Evolutionary conservation across 345 rosid species (phyloP).

Genomic region (Angophora floribunda): DNA sequence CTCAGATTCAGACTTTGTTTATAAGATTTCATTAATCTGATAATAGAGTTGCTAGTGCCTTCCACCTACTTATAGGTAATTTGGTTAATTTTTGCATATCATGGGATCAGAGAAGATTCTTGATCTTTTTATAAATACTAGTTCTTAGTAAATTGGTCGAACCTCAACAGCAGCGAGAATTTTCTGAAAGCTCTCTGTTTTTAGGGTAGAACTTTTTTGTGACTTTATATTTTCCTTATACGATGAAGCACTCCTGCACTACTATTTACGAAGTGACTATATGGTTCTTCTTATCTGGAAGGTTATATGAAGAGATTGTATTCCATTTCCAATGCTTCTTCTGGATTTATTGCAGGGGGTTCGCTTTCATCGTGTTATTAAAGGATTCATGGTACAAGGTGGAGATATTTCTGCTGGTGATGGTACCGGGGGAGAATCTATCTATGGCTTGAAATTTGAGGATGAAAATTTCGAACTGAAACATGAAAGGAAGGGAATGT

Average conservation of each 20-base stretch:
- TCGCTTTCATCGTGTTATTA: conserved; percentile 71
- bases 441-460: conserved; percentile 81
- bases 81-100: background rate
- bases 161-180: background rate
- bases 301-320: background rate
- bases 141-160: background rate
- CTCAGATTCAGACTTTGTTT: background rate
- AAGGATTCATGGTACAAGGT: conserved; percentile 89
- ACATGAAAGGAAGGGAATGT: conserved; percentile 94
- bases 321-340: background rate
- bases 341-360: conserved; percentile 46
- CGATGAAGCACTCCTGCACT: background rate
- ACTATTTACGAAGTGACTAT: background rate
- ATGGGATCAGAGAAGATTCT: background rate
- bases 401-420: conserved; percentile 90
- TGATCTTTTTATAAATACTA: background rate
- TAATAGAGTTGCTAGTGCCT: background rate
- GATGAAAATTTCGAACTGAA: conserved; percentile 85
- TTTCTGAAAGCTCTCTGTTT: background rate
- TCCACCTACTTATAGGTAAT: background rate
- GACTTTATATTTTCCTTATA: background rate
- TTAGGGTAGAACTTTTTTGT: background rate
- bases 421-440: conserved; percentile 95
- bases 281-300: background rate
- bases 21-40: background rate